Percentiles rank a stretch among this genome's conserved stretches.
These are phyloP conservation scores for Wickerhamomyces bovis DNA, from an alignment of 805 yeast species.

Conservation along the genomic window DNA sequence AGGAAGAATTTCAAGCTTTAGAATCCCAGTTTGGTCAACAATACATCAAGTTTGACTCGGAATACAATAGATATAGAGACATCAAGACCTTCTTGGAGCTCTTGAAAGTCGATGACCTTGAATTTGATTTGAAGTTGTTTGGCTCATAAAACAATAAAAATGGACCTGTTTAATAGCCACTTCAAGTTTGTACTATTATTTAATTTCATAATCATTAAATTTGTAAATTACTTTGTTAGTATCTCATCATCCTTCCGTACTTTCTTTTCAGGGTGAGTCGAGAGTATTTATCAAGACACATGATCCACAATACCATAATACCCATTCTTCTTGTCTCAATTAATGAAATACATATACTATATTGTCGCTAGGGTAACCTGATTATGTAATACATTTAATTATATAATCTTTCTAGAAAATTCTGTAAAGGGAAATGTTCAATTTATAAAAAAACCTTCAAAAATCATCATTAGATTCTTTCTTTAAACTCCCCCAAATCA, in stretches of 20 bases:
- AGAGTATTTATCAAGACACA: no score
- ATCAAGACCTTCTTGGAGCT: conserved; percentile 10
- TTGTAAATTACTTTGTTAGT: no score
- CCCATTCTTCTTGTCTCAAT: no score
- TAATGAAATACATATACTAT: no score
- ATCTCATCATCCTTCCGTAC: no score
- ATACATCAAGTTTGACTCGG: conserved; percentile 12
- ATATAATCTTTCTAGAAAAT: not conserved
- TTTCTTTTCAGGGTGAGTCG: no score
- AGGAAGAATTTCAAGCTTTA: conserved; percentile 5
- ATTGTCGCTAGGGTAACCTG: not conserved
- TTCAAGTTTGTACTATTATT: not conserved
- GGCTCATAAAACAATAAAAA: not conserved
- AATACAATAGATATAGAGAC: conserved; percentile 3
- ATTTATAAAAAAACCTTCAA: not conserved
- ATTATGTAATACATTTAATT: not conserved
- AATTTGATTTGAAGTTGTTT: conserved; percentile 11
- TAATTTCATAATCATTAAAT: no score
- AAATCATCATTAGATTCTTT: not conserved
- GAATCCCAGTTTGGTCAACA: conserved; percentile 11
- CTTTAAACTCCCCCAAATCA: no score
- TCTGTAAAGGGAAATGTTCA: not conserved
- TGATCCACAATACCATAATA: no score
- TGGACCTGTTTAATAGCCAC: not conserved
- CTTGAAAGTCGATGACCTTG: conserved; percentile 16